Evolutionary conservation across 2,329 filamentous ascomycete species (phyloP), one percentile per base, ranked within the genome.

Genomic region (Nigrospora sphaerica): DNA sequence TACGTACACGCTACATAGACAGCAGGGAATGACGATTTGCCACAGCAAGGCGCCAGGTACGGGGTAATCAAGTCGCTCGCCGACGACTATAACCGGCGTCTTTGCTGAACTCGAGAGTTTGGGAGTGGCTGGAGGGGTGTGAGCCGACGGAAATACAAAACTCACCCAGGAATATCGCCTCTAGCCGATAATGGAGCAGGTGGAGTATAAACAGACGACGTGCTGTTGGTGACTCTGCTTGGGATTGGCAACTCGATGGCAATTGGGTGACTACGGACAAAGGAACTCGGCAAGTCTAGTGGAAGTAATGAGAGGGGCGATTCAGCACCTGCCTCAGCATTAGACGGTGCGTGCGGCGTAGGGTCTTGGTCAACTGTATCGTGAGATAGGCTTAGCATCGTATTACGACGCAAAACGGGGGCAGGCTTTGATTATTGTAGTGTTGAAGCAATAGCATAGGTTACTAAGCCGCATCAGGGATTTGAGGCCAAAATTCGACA

Each of bases 91-190:
- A n/a, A n/a, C n/a, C n/a, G n/a, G n/a, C n/a, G n/a, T n/a, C n/a
- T n/a, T n/a, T n/a, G n/a, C n/a, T n/a, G n/a, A n/a, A n/a, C n/a
- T n/a, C n/a, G n/a, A n/a, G n/a, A n/a, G n/a, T n/a, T n/a, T n/a
- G n/a, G n/a, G n/a, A n/a, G n/a, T n/a, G n/a, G n/a, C n/a, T n/a
- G n/a, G n/a, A n/a, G n/a, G n/a, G n/a, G n/a, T n/a, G n/a, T n/a
- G n/a, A n/a, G n/a, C n/a, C n/a, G n/a, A n/a, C n/a, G n/a, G n/a
- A n/a, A n/a, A n/a, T n/a, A n/a, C 35, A 37, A 16, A 9, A 68
- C 73, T 58, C 73, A 82, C 80, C 78, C 78, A 58, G 69, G 70
- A 42, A 78, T 57, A 60, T 83, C 79, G 44, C 78, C 80, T 46
- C 79, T 69, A 39, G 74, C 80, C 23, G 78, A 80, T 18, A 83